A percentile compares a stretch with the other conserved stretches of the same genome.
phyloP scores from a whole-genome alignment of 495 filamentous ascomycete genomes.

The Recurvomyces mirabilis region DNA sequence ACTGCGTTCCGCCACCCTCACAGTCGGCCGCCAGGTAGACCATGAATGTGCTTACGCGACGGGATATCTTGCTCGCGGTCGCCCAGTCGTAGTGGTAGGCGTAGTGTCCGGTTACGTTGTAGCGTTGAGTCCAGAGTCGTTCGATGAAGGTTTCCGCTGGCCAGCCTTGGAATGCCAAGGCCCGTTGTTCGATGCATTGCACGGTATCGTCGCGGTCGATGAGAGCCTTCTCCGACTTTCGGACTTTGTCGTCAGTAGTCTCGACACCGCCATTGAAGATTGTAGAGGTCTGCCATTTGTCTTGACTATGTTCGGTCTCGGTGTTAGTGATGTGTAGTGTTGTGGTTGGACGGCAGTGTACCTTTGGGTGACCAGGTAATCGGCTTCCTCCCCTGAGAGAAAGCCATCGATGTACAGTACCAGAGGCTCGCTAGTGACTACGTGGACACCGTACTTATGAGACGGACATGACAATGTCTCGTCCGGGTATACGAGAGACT shows the following conservation, averaged over 20 bases:
- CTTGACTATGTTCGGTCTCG: slow-evolving; percentile 26
- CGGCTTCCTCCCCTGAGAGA: slow-evolving; percentile 30
- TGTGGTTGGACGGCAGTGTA: slow-evolving; percentile 16
- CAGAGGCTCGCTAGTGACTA: slow-evolving; percentile 44
- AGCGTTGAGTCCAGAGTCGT: slow-evolving; percentile 50
- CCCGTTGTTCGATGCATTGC: slow-evolving; percentile 58
- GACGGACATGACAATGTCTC: slow-evolving; percentile 17
- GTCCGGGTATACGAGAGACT: slow-evolving; percentile 13
- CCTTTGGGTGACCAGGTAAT: slow-evolving; percentile 36
- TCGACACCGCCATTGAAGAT: slow-evolving; percentile 40
- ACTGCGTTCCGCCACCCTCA: slow-evolving; percentile 38
- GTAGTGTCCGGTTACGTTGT: slow-evolving; percentile 48
- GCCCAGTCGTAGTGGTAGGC: slow-evolving; percentile 50
- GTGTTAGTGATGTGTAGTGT: background rate
- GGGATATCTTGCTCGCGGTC: slow-evolving; percentile 6
- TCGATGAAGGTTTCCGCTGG: slow-evolving; percentile 47
- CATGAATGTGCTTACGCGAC: slow-evolving; percentile 42
- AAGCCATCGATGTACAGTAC: slow-evolving; percentile 45
- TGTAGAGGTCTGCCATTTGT: slow-evolving; percentile 44
- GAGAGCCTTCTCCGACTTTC: slow-evolving; percentile 48
- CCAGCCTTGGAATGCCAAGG: slow-evolving; percentile 61
- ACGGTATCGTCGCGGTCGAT: slow-evolving; percentile 48
- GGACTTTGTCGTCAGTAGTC: slow-evolving; percentile 37
- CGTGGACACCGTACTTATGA: slow-evolving; percentile 36
- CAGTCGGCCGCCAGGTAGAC: slow-evolving; percentile 45